Percentiles rank a stretch among this genome's conserved stretches.
Evolutionary conservation across 345 rosid species (phyloP).

Genomic region (Citrus mangshanensis): DNA sequence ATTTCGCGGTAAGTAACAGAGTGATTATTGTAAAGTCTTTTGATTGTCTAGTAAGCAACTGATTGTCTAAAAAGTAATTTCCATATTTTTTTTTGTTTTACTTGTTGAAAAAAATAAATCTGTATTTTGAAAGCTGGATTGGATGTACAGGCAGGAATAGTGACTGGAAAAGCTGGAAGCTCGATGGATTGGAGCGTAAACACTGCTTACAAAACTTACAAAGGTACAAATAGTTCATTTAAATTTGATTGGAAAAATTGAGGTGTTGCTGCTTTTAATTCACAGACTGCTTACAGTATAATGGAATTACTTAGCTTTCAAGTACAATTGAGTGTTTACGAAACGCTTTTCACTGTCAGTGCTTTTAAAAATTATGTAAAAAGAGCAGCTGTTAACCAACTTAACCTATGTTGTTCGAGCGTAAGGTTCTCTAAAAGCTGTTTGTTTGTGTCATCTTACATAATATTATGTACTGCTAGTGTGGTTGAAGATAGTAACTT

Average conservation of each 20-base stretch:
- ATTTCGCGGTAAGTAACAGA: conserved; percentile 16
- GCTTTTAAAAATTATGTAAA: too few species aligned
- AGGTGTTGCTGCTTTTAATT: too few species aligned
- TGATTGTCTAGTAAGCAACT: not conserved
- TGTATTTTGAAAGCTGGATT: not conserved
- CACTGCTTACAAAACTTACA: conserved; percentile 71
- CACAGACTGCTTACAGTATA: too few species aligned
- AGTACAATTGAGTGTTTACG: too few species aligned
- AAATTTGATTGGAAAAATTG: not conserved
- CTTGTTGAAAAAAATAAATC: too few species aligned
- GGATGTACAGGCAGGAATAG: conserved; percentile 19
- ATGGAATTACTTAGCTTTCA: too few species aligned
- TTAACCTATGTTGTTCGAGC: not conserved
- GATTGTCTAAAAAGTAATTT: not conserved
- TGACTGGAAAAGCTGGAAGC: conserved; percentile 31
- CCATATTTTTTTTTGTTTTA: too few species aligned
- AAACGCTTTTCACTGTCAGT: too few species aligned
- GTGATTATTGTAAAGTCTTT: not conserved
- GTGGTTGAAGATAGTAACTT: not conserved
- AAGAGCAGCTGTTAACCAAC: too few species aligned
- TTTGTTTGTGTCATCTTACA: not conserved
- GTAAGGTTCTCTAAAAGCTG: not conserved
- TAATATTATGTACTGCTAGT: too few species aligned
- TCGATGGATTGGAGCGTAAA: conserved; percentile 83
- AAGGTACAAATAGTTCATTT: conserved; percentile 42